Evolutionary conservation across 139 green algal species (phyloP).

Genomic region (Parachlorella kessleri): DNA sequence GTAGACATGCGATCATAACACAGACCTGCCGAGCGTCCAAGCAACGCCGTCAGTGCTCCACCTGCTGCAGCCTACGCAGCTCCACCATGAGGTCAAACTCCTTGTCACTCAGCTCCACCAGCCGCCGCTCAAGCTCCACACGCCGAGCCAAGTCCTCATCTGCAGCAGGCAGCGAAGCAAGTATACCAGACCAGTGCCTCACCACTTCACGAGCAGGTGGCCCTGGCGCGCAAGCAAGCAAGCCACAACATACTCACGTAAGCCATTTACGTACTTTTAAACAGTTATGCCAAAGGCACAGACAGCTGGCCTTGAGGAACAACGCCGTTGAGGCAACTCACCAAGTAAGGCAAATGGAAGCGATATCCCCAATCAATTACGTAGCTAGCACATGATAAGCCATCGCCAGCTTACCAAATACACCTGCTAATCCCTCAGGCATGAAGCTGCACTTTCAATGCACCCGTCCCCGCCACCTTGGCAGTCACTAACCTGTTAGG

Average conservation of each 20-base stretch:
- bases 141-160: slow-evolving; percentile 30
- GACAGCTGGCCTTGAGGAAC: not conserved
- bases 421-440: too few species aligned
- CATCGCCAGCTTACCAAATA: too few species aligned
- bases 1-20: too few species aligned
- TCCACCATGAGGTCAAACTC: slow-evolving; percentile 36
- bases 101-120: slow-evolving; percentile 33
- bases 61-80: slow-evolving; percentile 9
- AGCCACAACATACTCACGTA: not conserved
- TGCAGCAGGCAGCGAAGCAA: not conserved
- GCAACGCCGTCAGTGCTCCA: slow-evolving; percentile 17
- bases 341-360: not conserved
- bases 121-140: slow-evolving; percentile 17
- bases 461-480: too few species aligned
- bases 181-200: too few species aligned
- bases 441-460: too few species aligned
- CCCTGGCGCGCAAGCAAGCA: not conserved
- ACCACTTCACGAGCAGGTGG: not conserved
- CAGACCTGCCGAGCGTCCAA: too few species aligned
- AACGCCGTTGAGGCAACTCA: not conserved
- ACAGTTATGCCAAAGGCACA: not conserved
- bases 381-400: too few species aligned
- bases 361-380: too few species aligned
- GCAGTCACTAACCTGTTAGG: too few species aligned
- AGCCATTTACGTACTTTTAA: not conserved